These are phyloP conservation scores for Globisporangium solare DNA, from an alignment of 352 stramenopile genomes.

Conservation along the genomic window DNA sequence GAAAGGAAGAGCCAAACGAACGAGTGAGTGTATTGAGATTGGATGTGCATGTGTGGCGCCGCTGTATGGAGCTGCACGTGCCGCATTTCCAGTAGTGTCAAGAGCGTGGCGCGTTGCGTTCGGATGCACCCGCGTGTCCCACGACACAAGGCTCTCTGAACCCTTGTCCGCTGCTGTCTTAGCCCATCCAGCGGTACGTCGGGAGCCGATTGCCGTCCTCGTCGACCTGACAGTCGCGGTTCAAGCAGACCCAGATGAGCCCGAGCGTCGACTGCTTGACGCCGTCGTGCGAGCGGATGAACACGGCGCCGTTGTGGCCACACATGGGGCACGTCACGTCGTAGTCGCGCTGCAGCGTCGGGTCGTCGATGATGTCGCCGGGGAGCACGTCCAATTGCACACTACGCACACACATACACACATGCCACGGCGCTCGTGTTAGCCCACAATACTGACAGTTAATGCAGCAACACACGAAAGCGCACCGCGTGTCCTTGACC, in stretches of 20 bases:
- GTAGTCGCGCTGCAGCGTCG: conserved; percentile 84
- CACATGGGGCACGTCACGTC: conserved; percentile 82
- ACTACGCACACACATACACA: conserved; percentile 20
- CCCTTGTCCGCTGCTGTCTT: not conserved
- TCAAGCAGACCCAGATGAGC: conserved; percentile 87
- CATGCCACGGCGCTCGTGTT: conserved; percentile 2
- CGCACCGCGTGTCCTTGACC: conserved; percentile 84
- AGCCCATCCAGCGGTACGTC: conserved; percentile 86
- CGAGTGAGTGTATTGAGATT: not conserved
- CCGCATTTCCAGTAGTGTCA: too few relatives aligned
- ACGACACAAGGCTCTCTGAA: not conserved
- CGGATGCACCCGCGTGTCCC: not conserved
- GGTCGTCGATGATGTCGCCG: conserved; percentile 84
- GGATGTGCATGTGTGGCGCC: too few relatives aligned
- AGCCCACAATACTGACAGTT: too few relatives aligned
- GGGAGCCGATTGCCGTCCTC: conserved; percentile 80
- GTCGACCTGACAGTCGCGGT: conserved; percentile 83
- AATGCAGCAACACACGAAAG: not conserved
- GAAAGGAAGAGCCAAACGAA: not conserved
- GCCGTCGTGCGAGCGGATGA: conserved; percentile 85
- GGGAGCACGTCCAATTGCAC: conserved; percentile 84
- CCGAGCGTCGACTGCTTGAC: conserved; percentile 85
- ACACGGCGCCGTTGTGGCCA: conserved; percentile 72
- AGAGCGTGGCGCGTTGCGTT: not conserved
- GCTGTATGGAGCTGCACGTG: not conserved